A percentile compares a stretch with the other conserved stretches of the same genome.
phyloP scores from a whole-genome alignment of 495 filamentous ascomycete genomes.

The Oleoguttula mirabilis region DNA sequence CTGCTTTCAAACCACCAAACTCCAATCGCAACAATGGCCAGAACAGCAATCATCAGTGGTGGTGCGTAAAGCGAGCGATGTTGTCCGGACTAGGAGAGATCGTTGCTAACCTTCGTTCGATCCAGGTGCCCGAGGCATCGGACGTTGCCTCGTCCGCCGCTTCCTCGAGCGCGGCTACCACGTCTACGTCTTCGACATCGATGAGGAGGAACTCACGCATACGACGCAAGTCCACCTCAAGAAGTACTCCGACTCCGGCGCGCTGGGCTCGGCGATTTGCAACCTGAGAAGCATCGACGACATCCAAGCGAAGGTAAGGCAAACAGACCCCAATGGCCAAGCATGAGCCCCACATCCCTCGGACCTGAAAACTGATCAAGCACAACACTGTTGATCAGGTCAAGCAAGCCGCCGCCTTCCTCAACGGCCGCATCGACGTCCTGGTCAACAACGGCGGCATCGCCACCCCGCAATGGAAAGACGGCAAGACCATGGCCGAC shows the following conservation, averaged over 20 bases:
- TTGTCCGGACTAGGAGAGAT: too few relatives aligned
- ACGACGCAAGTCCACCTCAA: conserved; percentile 3
- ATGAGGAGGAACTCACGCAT: conserved; percentile 12
- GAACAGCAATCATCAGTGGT: not conserved
- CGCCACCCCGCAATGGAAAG: conserved; percentile 6
- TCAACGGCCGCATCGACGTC: conserved; percentile 16
- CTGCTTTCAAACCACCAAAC: too few relatives aligned
- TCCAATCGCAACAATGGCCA: too few relatives aligned
- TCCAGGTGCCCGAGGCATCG: not conserved
- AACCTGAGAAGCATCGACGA: conserved; percentile 7
- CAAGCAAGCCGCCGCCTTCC: conserved; percentile 14
- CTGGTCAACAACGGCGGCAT: conserved; percentile 17
- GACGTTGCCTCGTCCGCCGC: not conserved
- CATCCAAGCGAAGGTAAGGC: conserved; percentile 8
- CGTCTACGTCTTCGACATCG: conserved; percentile 23
- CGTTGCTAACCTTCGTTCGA: too few relatives aligned
- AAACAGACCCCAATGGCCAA: too few relatives aligned
- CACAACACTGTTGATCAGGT: too few relatives aligned
- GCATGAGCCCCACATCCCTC: too few relatives aligned
- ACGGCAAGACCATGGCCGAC: conserved; percentile 10
- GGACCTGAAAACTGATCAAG: too few relatives aligned
- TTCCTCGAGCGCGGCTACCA: conserved; percentile 11
- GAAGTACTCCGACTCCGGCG: not conserved
- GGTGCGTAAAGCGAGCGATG: too few relatives aligned
- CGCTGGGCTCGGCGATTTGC: conserved; percentile 3